phyloP scores from a whole-genome alignment of 352 stramenopile species.

The Pythium apleroticum region DNA sequence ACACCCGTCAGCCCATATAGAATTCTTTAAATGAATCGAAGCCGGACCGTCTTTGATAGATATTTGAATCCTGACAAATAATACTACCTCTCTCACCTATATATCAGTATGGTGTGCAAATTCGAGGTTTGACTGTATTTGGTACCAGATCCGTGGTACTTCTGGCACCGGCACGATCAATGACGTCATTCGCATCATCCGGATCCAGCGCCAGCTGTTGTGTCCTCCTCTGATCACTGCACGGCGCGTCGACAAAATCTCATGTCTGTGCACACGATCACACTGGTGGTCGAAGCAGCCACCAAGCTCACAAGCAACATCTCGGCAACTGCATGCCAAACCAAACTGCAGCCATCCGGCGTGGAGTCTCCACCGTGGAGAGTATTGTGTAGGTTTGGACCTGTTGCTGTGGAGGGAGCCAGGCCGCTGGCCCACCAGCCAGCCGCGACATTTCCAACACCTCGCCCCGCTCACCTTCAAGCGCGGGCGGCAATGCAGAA shows the following conservation, averaged over 20 bases:
- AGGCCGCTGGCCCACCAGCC: not conserved
- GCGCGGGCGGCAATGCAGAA: not conserved
- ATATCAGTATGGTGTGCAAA: no score
- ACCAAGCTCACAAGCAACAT: not conserved
- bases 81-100: no score
- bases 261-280: not conserved
- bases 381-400: no score
- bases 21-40: no score
- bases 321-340: no score
- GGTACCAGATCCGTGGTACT: not conserved
- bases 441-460: slow-evolving; percentile 2
- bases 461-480: slow-evolving; percentile 1
- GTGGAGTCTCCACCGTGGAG: no score
- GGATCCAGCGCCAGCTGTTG: not conserved
- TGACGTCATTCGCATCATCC: slow-evolving; percentile 17
- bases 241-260: slow-evolving; percentile 16
- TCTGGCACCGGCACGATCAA: not conserved
- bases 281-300: slow-evolving; percentile 24
- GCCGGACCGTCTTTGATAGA: no score
- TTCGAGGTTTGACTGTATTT: no score
- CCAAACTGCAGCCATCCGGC: no score
- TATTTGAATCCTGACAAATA: no score
- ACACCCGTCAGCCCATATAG: no score
- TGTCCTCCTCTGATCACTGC: not conserved
- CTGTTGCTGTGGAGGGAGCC: not conserved